Base-by-base conservation (phyloP, 805 yeast genomes). In the Phaffomyces opuntiae region DNA sequence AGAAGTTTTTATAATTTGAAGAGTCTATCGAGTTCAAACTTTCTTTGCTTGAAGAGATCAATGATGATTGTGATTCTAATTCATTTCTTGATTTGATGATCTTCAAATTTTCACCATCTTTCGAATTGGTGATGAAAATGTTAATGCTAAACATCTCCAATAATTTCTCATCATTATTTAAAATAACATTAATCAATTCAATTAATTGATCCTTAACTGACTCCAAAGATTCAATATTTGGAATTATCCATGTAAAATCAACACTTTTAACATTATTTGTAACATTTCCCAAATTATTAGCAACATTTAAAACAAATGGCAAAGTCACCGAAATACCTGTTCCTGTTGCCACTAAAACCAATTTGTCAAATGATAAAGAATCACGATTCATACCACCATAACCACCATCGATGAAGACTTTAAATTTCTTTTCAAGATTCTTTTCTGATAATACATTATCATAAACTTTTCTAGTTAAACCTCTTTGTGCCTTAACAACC, bases 301-400 rank as follows among this genome's bases (percentile, higher is more conserved):
- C 46, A 48, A 56, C 48, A 48, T 62, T 47, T 9, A 51, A 38
- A 39, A 72, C 53, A 49, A 72, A 75, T 11, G 82, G 77, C 16
- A 74, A 47, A 2, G 75, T 66, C 0, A 74, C 76, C 4, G 80
- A 65, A 14, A 77, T 68, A 36, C 83, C 83, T 38, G 74, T 68
- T 5, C 83, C 83, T 1, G 77, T 62, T 21, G 76, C 61, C 2
- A 74, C 17, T 24, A 77, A 53, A 9, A 64, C 54, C 8, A 73
- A 59, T 40, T 69, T 66, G 38, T 73, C 73, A 54, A 78, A 78
- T 1, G 74, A 57, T 19, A 66, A 51, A 7, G 63, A 59, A 49
- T 74, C 74, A 54, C 83, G 65, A 16, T 65, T 52, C 42, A 71
- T 54, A 2, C 81, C 82, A 16, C 83, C 82, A 48, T 76, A 78